Evolutionary conservation across 2,329 filamentous ascomycete genomes (phyloP).

Genomic region (Didymella pomorum): DNA sequence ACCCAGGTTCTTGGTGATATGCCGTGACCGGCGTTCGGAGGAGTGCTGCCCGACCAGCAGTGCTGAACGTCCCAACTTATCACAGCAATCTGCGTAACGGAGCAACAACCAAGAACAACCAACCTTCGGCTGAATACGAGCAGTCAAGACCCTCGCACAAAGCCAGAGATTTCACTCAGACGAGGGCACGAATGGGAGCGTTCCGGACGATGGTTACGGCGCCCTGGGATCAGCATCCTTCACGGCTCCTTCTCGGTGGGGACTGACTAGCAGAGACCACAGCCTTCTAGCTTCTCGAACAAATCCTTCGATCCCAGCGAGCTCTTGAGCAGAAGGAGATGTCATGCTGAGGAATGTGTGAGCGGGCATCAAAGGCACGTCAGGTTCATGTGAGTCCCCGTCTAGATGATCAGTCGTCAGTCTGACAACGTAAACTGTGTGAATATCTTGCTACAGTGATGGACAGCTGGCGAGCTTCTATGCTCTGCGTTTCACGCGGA

Average conservation of each 20-base stretch:
- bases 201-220: not conserved
- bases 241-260: constrained; percentile 10
- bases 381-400: not conserved
- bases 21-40: not conserved
- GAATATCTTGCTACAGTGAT: not conserved
- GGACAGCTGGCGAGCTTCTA: not conserved
- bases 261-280: constrained; percentile 3
- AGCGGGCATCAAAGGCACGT: not conserved
- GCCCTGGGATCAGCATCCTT: constrained; percentile 3
- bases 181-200: not conserved
- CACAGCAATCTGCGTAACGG: not conserved
- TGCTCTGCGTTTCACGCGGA: not conserved
- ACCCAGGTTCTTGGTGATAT: not conserved
- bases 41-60: not conserved
- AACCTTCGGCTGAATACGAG: not conserved
- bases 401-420: not conserved
- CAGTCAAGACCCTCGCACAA: not conserved
- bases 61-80: not conserved
- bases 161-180: not conserved
- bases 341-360: not conserved
- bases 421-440: too few relatives aligned
- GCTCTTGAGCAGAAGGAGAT: not conserved
- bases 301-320: too few relatives aligned
- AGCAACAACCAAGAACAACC: not conserved
- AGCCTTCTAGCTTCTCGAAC: constrained; percentile 1